phyloP scores from a whole-genome alignment of 139 green algal species.

The Raphidocelis subcapitata region DNA sequence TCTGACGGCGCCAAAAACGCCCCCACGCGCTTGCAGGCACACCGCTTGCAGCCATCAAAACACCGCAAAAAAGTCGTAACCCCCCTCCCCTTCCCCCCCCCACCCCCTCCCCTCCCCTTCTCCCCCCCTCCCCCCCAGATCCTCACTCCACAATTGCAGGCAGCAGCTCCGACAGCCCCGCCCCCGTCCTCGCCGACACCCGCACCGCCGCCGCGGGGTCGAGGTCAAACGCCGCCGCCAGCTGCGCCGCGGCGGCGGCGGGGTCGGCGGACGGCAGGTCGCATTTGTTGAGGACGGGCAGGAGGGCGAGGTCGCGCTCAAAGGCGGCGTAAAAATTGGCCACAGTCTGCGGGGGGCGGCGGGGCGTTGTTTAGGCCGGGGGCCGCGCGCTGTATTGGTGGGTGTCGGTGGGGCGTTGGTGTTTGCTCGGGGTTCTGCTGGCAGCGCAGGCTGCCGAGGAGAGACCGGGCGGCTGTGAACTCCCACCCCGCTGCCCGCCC shows the following conservation, averaged over 20 bases:
- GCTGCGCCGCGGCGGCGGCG: conserved; percentile 57
- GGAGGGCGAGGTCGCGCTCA: conserved; percentile 82
- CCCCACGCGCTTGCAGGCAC: too few species aligned
- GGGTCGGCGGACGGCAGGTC: conserved; percentile 84
- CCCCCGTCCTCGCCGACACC: conserved; percentile 77
- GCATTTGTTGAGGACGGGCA: conserved; percentile 94
- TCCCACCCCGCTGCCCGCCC: conserved; percentile 17
- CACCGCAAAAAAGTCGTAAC: too few species aligned
- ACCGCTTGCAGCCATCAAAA: background rate
- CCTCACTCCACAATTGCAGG: conserved; percentile 70
- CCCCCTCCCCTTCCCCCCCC: too few species aligned
- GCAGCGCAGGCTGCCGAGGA: too few species aligned
- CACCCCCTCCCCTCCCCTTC: too few species aligned
- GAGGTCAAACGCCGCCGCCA: conserved; percentile 75
- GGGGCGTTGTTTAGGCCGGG: background rate
- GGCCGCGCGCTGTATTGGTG: too few species aligned
- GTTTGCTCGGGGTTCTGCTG: too few species aligned
- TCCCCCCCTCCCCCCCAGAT: too few species aligned
- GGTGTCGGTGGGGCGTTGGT: too few species aligned
- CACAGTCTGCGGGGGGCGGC: conserved; percentile 62
- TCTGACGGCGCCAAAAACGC: too few species aligned
- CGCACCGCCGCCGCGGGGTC: conserved; percentile 34
- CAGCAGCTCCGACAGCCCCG: conserved; percentile 66
- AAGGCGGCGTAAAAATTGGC: conserved; percentile 94
- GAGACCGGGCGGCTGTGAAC: background rate